phyloP scores from a whole-genome alignment of 2,329 filamentous ascomycete species.

The Chrysosporium queenslandicum region DNA sequence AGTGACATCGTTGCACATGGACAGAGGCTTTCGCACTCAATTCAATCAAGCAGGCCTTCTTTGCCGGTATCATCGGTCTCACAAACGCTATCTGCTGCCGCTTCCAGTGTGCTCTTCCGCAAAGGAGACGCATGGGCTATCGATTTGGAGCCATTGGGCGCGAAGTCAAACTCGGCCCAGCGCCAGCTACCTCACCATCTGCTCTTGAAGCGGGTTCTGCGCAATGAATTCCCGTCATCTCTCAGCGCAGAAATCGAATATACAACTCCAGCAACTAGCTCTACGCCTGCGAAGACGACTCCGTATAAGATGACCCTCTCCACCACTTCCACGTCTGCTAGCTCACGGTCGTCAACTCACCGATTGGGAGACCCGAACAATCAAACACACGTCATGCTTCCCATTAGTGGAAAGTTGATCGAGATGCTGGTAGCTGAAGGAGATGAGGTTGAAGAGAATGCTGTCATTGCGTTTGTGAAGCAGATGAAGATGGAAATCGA shows the following conservation, averaged over 20 bases:
- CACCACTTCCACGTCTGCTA: conserved; percentile 39
- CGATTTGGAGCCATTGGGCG: conserved; percentile 32
- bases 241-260: conserved; percentile 46
- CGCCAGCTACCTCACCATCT: conserved; percentile 40
- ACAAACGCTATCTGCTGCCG: conserved; percentile 15
- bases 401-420: conserved; percentile 50
- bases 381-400: conserved; percentile 45
- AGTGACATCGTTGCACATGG: conserved; percentile 31
- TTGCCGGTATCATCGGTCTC: conserved; percentile 24
- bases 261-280: conserved; percentile 31
- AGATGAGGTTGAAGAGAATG: conserved; percentile 41
- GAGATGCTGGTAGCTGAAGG: conserved; percentile 49
- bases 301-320: conserved; percentile 41
- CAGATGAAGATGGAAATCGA: conserved; percentile 65
- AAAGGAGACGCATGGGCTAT: conserved; percentile 52
- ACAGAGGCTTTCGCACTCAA: conserved; percentile 22
- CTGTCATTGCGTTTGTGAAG: conserved; percentile 49
- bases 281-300: conserved; percentile 19
- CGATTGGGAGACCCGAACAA: conserved; percentile 43
- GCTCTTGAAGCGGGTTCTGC: conserved; percentile 44
- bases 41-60: conserved; percentile 16
- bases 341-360: conserved; percentile 35
- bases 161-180: conserved; percentile 12
- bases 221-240: conserved; percentile 51
- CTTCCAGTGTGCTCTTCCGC: conserved; percentile 40